Evolutionary conservation across 768 basidiomycete genomes (phyloP).

Genomic region (Lentinula guzmanii): DNA sequence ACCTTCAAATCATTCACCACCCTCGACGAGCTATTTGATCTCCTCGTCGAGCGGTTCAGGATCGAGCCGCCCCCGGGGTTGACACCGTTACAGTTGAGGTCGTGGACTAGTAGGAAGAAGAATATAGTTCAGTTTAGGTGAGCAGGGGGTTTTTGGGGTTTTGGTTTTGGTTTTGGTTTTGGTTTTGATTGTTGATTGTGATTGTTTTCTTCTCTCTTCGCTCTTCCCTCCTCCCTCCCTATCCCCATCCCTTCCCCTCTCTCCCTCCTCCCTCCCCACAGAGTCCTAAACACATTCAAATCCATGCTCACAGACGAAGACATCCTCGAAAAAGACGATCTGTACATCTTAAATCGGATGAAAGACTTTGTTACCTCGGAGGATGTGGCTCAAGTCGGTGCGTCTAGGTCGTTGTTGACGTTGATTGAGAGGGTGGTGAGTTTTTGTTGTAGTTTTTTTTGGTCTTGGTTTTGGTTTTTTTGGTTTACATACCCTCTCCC

Average conservation of each 20-base stretch:
- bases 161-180: neutral
- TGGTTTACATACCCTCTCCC: too few relatives aligned
- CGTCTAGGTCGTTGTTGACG: constrained; percentile 68
- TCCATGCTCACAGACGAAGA: constrained; percentile 83
- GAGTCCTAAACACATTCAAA: constrained; percentile 88
- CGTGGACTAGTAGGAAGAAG: constrained; percentile 86
- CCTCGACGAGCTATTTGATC: constrained; percentile 74
- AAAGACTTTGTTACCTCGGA: constrained; percentile 70
- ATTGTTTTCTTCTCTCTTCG: neutral
- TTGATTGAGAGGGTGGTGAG: constrained; percentile 79
- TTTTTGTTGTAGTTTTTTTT: constrained; percentile 10
- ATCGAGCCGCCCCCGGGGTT: constrained; percentile 71
- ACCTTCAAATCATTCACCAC: constrained; percentile 94
- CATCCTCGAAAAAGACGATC: constrained; percentile 82
- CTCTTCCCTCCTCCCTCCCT: too few relatives aligned
- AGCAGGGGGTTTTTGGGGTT: constrained; percentile 14
- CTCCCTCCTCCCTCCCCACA: constrained; percentile 17
- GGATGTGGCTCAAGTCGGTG: constrained; percentile 55
- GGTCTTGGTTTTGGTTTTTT: too few relatives aligned
- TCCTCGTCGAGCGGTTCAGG: constrained; percentile 74
- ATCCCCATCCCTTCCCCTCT: too few relatives aligned
- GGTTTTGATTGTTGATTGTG: neutral
- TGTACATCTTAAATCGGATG: constrained; percentile 75
- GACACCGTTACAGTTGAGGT: constrained; percentile 51
- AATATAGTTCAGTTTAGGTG: constrained; percentile 84